Evolutionary conservation across 2,329 filamentous ascomycete species (phyloP).

Genomic region (Blastomyces gilchristii): DNA sequence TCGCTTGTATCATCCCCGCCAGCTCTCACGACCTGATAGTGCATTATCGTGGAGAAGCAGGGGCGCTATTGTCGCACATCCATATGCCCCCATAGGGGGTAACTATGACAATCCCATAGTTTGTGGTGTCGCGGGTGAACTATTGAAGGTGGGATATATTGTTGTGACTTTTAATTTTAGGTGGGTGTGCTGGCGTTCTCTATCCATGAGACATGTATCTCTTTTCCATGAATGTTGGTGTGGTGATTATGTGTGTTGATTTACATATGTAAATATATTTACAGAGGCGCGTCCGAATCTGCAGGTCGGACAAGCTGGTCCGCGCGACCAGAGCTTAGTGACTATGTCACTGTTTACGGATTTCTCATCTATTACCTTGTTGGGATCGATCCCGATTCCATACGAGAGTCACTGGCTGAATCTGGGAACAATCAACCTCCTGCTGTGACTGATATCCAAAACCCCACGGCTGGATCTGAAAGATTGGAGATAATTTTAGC

Average conservation of each 20-base stretch:
- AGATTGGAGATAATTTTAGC: slow-evolving; percentile 47
- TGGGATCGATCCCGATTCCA: slow-evolving; percentile 35
- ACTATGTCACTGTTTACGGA: slow-evolving; percentile 74
- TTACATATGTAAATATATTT: slow-evolving; percentile 1
- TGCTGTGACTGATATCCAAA: not conserved
- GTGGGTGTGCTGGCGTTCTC: slow-evolving; percentile 34
- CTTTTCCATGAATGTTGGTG: not conserved
- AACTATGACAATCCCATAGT: slow-evolving; percentile 75
- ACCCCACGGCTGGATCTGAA: not conserved
- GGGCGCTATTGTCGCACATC: slow-evolving; percentile 69
- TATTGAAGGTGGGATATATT: slow-evolving; percentile 61
- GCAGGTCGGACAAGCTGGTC: slow-evolving; percentile 80
- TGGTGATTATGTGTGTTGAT: slow-evolving; percentile 12
- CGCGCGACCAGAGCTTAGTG: slow-evolving; percentile 64
- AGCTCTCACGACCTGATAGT: slow-evolving; percentile 16
- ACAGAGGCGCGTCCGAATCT: slow-evolving; percentile 65
- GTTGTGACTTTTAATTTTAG: slow-evolving; percentile 90
- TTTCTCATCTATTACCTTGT: slow-evolving; percentile 68
- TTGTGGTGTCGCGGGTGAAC: slow-evolving; percentile 50
- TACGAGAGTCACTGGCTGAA: not conserved
- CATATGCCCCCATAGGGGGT: slow-evolving; percentile 81
- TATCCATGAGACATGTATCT: not conserved
- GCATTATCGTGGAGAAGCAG: slow-evolving; percentile 28
- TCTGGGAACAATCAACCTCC: not conserved
- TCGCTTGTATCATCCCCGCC: slow-evolving; percentile 63